These are phyloP conservation scores for Alternaria hordeiaustralica DNA, from an alignment of 2,329 filamentous ascomycete genomes.

Conservation along the genomic window DNA sequence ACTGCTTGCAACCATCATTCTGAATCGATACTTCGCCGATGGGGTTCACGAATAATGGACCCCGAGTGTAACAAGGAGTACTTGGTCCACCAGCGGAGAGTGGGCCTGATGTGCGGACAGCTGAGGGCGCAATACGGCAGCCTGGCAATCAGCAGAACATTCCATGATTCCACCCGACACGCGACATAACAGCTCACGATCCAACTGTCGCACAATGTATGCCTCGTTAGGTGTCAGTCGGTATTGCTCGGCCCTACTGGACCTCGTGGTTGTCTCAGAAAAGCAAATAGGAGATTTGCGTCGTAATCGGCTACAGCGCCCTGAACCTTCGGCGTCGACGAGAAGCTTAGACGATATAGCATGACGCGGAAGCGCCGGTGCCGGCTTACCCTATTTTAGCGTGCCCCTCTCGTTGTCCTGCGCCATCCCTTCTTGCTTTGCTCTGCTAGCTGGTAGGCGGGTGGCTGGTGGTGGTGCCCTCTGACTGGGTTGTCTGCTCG, in stretches of 20 bases:
- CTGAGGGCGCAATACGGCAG: slow-evolving; percentile 7
- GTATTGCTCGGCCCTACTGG: slow-evolving; percentile 7
- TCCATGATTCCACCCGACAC: neutral
- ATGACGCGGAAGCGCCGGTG: slow-evolving; percentile 9
- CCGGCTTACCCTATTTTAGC: neutral
- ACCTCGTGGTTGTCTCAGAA: neutral
- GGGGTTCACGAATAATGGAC: neutral
- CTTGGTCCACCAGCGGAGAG: slow-evolving; percentile 11
- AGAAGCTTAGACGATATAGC: slow-evolving; percentile 5
- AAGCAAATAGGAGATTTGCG: slow-evolving; percentile 10
- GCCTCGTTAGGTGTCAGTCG: neutral
- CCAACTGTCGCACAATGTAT: neutral
- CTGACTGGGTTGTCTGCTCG: neutral
- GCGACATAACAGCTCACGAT: neutral
- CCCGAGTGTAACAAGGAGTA: slow-evolving; percentile 3
- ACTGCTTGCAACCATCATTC: slow-evolving; percentile 6
- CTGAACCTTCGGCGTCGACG: neutral
- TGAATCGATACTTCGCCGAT: neutral
- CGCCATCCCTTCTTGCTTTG: slow-evolving; percentile 6
- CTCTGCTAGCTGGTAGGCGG: neutral
- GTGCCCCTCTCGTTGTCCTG: slow-evolving; percentile 11
- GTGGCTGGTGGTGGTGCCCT: neutral
- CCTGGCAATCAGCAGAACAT: neutral
- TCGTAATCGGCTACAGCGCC: slow-evolving; percentile 8
- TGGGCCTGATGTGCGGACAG: slow-evolving; percentile 16